Base-by-base conservation (phyloP, 495 filamentous ascomycete genomes). In the Hypoxylon subgilvum region DNA sequence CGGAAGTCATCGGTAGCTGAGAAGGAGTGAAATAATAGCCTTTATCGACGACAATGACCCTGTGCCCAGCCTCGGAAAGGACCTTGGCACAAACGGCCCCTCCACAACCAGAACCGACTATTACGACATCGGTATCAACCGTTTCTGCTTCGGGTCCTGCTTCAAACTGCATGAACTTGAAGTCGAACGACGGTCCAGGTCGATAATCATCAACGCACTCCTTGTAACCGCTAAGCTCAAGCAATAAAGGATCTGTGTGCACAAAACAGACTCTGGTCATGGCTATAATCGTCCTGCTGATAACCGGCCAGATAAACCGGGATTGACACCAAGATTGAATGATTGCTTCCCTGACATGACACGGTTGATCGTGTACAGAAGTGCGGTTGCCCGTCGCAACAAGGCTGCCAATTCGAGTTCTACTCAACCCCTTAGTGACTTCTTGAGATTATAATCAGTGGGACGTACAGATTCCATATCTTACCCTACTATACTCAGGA, bases 91-190 rank as follows among this genome's bases (percentile, higher is more conserved):
- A 82, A 0, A 96, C 91, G 0, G 79, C 89, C n/a, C 89, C 91
- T 42, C 92, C 92, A 63, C 89, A 93, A 13, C 92, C 92, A 44
- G 88, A 92, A 1, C 92, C 92, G 4, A 96, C 80, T 53, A 96
- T 84, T 12, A 95, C 85, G 1, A 95, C 85, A 67, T 96, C 92
- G 3, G 86, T 86, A 31, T 92, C 85, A 44, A 96, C 66, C 0
- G 75, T 81, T 48, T 59, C 71, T n/a, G 57, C 62, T 16, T 68
- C 66, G n/a, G 48, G n/a, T 18, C 52, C 52, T 5, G 66, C 21
- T 2, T 60, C 65, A 38, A 80, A 75, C 52, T 86, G 79, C 38
- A 85, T 54, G 54, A 86, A 88, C 0, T 72, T 55, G 43, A 70
- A 80, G 38, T 73, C 70, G 14, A 72, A 72, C 1, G 79, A 74